These are phyloP conservation scores for Scutellaria galericulata DNA, from an alignment of 257 asterid genomes.

Conservation along the genomic window DNA sequence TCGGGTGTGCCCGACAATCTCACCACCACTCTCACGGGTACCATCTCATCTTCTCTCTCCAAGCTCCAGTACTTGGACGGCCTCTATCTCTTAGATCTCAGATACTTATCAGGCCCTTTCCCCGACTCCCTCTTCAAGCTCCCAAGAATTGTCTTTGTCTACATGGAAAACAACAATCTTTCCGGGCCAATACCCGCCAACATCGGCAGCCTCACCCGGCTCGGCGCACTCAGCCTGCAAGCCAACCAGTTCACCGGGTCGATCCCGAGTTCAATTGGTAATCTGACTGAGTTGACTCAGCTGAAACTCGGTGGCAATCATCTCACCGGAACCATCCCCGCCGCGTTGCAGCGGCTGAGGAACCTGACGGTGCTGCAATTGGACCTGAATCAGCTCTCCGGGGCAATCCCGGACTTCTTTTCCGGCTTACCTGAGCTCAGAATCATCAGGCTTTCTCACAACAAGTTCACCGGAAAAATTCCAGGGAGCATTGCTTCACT, in stretches of 20 bases:
- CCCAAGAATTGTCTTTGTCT: conserved; percentile 41
- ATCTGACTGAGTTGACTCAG: conserved; percentile 47
- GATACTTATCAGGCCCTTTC: conserved; percentile 58
- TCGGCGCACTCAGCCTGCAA: conserved; percentile 44
- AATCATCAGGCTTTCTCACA: conserved; percentile 43
- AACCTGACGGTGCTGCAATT: conserved; percentile 44
- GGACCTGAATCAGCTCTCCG: conserved; percentile 55
- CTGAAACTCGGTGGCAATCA: conserved; percentile 59
- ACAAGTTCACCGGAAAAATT: conserved; percentile 63
- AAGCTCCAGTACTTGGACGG: conserved; percentile 52
- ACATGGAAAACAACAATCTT: conserved; percentile 58
- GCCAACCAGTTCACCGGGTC: conserved; percentile 69
- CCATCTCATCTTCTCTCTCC: conserved; percentile 64
- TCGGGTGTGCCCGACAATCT: conserved; percentile 41
- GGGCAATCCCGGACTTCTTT: conserved; percentile 64
- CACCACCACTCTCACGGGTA: conserved; percentile 53
- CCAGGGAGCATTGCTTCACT: conserved; percentile 53
- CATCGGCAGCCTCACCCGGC: conserved; percentile 40
- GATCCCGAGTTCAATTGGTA: conserved; percentile 55
- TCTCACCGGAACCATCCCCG: conserved; percentile 64
- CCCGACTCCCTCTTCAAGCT: conserved; percentile 48
- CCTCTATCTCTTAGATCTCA: conserved; percentile 49
- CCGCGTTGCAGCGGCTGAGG: conserved; percentile 43
- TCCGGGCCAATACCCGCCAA: conserved; percentile 61
- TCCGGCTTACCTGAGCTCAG: conserved; percentile 43